Conservation (phyloP, 2,329 filamentous ascomycete genomes). For the Raffaelea ambrosiae region DNA sequence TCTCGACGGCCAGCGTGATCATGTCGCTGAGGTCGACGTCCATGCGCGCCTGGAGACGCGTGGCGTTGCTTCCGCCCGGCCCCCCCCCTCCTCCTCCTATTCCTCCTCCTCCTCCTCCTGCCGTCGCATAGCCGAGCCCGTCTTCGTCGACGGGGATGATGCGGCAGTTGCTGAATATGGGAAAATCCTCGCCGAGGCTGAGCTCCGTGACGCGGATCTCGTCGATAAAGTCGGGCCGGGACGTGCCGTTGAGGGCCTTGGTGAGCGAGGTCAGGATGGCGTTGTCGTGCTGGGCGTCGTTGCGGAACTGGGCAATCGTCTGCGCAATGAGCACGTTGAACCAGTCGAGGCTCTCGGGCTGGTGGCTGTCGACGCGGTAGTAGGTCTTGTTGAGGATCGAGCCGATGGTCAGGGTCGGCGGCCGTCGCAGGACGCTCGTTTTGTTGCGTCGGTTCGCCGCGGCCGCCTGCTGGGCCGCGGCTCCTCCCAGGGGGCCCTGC, state of each 20-base stretch:
- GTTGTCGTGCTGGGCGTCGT: constrained; percentile 85
- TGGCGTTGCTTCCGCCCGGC: constrained; percentile 20
- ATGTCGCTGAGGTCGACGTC: constrained; percentile 96
- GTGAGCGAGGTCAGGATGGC: constrained; percentile 80
- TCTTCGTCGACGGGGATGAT: constrained; percentile 87
- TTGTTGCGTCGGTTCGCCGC: constrained; percentile 23
- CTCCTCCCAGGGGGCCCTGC: constrained; percentile 7
- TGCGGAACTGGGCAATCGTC: constrained; percentile 89
- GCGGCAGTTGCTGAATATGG: constrained; percentile 96
- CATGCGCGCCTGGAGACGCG: constrained; percentile 82
- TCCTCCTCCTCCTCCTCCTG: not conserved
- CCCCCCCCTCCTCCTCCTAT: not conserved
- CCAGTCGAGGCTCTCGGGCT: constrained; percentile 95
- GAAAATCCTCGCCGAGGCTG: constrained; percentile 91
- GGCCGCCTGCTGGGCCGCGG: not conserved
- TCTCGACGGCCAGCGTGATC: constrained; percentile 90
- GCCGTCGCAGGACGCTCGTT: constrained; percentile 63
- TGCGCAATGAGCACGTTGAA: constrained; percentile 97
- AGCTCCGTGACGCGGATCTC: constrained; percentile 92
- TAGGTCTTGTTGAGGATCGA: constrained; percentile 96
- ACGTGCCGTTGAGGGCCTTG: constrained; percentile 76
- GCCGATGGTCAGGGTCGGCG: constrained; percentile 75
- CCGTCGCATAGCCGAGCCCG: constrained; percentile 43
- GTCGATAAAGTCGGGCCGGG: constrained; percentile 84
- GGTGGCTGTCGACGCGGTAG: constrained; percentile 91